Conservation (phyloP, 345 rosid genomes). For the Balakata baccata region DNA sequence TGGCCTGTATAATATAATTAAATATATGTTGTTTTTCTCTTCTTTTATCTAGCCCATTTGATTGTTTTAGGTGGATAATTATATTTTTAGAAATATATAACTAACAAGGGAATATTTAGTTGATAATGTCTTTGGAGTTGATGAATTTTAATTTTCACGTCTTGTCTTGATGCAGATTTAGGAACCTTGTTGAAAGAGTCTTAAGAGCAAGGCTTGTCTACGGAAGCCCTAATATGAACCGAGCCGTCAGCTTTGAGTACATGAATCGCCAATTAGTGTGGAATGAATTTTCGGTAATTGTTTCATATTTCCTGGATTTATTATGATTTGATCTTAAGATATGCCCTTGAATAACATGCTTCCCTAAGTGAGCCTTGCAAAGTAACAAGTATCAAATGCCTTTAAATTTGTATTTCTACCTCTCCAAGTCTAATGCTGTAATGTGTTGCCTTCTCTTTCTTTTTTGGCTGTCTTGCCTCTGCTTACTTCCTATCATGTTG, state of each 20-base stretch:
- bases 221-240: conserved; percentile 85
- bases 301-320: conserved; percentile 12
- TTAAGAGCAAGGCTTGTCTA: conserved; percentile 92
- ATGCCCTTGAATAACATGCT: not conserved
- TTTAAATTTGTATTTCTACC: not conserved
- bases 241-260: conserved; percentile 97
- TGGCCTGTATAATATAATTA: conserved; percentile 9
- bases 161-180: conserved; percentile 52
- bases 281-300: conserved; percentile 94
- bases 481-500: not conserved
- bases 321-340: not conserved
- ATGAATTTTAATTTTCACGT: not conserved
- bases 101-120: not conserved
- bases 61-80: not conserved
- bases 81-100: not conserved
- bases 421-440: not conserved
- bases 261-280: conserved; percentile 97
- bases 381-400: not conserved
- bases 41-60: not conserved
- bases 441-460: not conserved
- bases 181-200: conserved; percentile 86
- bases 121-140: not conserved
- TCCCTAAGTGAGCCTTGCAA: not conserved
- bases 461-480: not conserved
- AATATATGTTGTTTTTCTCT: not conserved